Conservation (phyloP, 331 rosid species). For the Malus hybrid region DNA sequence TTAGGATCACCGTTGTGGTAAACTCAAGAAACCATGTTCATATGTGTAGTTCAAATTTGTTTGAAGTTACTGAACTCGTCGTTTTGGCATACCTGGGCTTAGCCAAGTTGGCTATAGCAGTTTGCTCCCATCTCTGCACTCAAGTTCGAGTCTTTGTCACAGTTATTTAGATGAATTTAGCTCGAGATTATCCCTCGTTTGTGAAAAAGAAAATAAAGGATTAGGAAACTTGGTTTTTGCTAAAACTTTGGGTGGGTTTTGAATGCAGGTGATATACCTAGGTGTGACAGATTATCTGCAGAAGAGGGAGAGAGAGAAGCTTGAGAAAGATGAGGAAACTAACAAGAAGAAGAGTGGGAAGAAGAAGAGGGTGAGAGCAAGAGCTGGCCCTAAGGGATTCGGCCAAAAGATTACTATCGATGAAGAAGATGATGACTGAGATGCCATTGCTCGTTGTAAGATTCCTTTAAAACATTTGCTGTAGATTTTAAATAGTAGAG, state of each 20-base stretch:
- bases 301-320: conserved; percentile 83
- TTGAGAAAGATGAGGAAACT: conserved; percentile 62
- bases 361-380: conserved; percentile 47
- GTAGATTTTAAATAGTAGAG: background rate
- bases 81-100: background rate
- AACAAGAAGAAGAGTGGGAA: conserved; percentile 35
- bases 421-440: conserved; percentile 19
- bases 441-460: background rate
- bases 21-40: too few species aligned
- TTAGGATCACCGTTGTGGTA: background rate
- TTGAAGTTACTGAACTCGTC: background rate
- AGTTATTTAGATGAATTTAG: too few species aligned
- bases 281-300: conserved; percentile 77
- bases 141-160: too few species aligned
- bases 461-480: background rate
- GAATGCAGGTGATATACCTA: conserved; percentile 62
- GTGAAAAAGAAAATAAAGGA: too few species aligned
- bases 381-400: conserved; percentile 69
- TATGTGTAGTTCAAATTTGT: background rate
- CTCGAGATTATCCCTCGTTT: too few species aligned
- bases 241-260: background rate
- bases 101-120: too few species aligned
- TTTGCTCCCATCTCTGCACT: too few species aligned
- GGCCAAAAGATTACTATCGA: conserved; percentile 50
- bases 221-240: background rate